Percentiles rank a stretch among this genome's conserved stretches.
phyloP scores from a whole-genome alignment of 2,329 filamentous ascomycete genomes.

The Rhynchosporium agropyri region DNA sequence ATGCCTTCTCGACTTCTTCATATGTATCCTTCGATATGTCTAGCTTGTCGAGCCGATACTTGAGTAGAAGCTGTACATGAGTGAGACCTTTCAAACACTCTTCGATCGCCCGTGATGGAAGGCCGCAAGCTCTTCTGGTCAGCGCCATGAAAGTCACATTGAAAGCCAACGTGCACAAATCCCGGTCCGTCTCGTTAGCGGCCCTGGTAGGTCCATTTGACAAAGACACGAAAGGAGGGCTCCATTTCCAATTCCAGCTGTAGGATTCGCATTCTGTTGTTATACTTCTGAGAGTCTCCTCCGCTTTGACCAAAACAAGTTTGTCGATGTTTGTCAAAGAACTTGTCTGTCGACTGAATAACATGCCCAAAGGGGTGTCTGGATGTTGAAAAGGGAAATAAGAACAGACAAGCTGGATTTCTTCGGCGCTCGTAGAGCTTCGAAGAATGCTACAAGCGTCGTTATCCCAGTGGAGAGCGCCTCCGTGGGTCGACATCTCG shows the following conservation, averaged over 20 bases:
- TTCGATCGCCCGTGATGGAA: slow-evolving; percentile 10
- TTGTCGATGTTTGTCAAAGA: slow-evolving; percentile 1
- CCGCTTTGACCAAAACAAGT: slow-evolving; percentile 7
- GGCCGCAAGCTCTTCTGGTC: slow-evolving; percentile 7
- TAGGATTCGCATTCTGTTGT: slow-evolving; percentile 12
- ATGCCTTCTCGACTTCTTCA: slow-evolving; percentile 12
- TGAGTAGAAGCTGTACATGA: slow-evolving; percentile 12
- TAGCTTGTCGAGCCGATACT: slow-evolving; percentile 11
- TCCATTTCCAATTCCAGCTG: slow-evolving; percentile 14
- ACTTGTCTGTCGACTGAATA: slow-evolving; percentile 3
- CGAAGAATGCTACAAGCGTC: slow-evolving; percentile 11
- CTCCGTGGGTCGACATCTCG: not conserved
- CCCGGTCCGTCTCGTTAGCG: slow-evolving; percentile 11
- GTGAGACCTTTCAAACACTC: slow-evolving; percentile 10
- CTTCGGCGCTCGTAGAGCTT: slow-evolving; percentile 9
- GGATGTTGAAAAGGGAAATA: not conserved
- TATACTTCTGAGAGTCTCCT: slow-evolving; percentile 16
- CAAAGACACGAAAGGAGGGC: slow-evolving; percentile 5
- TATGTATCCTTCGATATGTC: slow-evolving; percentile 5
- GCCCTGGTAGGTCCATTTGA: slow-evolving; percentile 1
- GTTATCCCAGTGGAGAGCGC: slow-evolving; percentile 3
- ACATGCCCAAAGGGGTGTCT: slow-evolving; percentile 1
- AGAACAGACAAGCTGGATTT: slow-evolving; percentile 10
- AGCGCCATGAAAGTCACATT: slow-evolving; percentile 13
- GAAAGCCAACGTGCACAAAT: not conserved